Evolutionary conservation across 2,329 filamentous ascomycete genomes (phyloP).

Genomic region (Aspergillus ustus): DNA sequence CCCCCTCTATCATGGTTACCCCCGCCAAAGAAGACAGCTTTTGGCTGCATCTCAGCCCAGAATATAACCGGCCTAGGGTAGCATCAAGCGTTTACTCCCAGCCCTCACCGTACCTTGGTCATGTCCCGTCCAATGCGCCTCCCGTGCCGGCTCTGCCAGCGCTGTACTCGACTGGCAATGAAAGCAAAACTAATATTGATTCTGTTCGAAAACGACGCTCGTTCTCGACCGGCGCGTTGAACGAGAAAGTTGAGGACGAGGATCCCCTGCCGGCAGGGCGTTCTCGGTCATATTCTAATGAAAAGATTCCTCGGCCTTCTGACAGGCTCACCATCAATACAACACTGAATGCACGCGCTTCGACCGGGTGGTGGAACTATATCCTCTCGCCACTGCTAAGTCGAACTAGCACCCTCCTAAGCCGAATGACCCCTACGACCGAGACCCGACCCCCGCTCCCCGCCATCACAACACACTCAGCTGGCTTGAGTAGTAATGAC

Average conservation of each 20-base stretch:
- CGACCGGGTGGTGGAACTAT: conserved; percentile 56
- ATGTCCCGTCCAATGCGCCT: conserved; percentile 36
- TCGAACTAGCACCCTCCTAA: conserved; percentile 40
- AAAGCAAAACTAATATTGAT: conserved; percentile 19
- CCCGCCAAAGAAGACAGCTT: conserved; percentile 47
- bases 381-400: conserved; percentile 51
- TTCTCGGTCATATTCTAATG: conserved; percentile 33
- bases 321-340: conserved; percentile 42
- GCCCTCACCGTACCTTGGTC: conserved; percentile 37
- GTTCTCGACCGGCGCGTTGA: conserved; percentile 41
- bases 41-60: conserved; percentile 38
- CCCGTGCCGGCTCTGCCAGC: conserved; percentile 49
- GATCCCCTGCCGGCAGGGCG: conserved; percentile 6
- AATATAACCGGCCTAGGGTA: conserved; percentile 34
- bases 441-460: conserved; percentile 33
- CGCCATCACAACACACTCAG: conserved; percentile 24
- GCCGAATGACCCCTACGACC: conserved; percentile 33
- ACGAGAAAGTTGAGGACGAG: conserved; percentile 39
- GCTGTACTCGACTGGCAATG: conserved; percentile 29
- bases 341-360: conserved; percentile 43
- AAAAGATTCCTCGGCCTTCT: conserved; percentile 36
- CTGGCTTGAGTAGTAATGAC: conserved; percentile 21
- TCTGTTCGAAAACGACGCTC: conserved; percentile 34
- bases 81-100: conserved; percentile 52
- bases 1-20: conserved; percentile 52